Percentiles rank a stretch among this genome's conserved stretches.
These are phyloP conservation scores for Colletotrichum gloeosporioides DNA, from an alignment of 2,329 filamentous ascomycete genomes.

Conservation along the genomic window DNA sequence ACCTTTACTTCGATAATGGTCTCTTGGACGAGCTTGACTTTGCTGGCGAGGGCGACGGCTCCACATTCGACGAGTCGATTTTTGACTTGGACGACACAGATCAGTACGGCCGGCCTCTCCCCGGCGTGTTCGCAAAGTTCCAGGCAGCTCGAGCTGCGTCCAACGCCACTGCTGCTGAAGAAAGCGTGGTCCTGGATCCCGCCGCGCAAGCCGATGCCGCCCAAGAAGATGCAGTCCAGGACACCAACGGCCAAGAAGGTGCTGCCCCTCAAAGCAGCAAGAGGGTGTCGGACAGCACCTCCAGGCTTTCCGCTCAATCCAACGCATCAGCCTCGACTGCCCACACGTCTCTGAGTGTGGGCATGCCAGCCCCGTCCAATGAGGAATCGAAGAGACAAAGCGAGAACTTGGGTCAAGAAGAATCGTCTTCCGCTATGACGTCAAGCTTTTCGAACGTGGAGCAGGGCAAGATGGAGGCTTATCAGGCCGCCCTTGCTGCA, in stretches of 20 bases:
- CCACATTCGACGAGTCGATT: constrained; percentile 73
- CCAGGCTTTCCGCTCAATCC: constrained; percentile 50
- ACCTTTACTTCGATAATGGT: constrained; percentile 75
- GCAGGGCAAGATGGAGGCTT: constrained; percentile 58
- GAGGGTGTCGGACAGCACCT: constrained; percentile 52
- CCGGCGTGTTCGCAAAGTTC: constrained; percentile 61
- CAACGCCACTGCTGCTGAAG: background rate
- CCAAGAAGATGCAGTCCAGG: constrained; percentile 44
- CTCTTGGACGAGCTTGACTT: constrained; percentile 50
- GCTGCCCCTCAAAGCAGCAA: constrained; percentile 42
- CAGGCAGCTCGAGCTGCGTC: constrained; percentile 48
- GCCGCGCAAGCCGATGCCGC: constrained; percentile 2
- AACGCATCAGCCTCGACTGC: constrained; percentile 52
- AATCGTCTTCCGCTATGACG: constrained; percentile 24
- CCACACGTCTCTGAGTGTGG: constrained; percentile 54
- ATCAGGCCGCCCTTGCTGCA: constrained; percentile 84
- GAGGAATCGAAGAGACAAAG: constrained; percentile 12
- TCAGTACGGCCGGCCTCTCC: constrained; percentile 64
- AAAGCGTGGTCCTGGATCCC: constrained; percentile 19
- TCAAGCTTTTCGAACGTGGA: constrained; percentile 16
- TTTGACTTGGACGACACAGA: constrained; percentile 74
- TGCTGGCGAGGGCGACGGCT: constrained; percentile 56
- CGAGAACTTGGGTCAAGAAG: constrained; percentile 3
- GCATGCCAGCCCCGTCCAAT: background rate
- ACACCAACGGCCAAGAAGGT: constrained; percentile 28